Base-by-base conservation (phyloP, 2,329 filamentous ascomycete species). In the Diaporthe sp. region DNA sequence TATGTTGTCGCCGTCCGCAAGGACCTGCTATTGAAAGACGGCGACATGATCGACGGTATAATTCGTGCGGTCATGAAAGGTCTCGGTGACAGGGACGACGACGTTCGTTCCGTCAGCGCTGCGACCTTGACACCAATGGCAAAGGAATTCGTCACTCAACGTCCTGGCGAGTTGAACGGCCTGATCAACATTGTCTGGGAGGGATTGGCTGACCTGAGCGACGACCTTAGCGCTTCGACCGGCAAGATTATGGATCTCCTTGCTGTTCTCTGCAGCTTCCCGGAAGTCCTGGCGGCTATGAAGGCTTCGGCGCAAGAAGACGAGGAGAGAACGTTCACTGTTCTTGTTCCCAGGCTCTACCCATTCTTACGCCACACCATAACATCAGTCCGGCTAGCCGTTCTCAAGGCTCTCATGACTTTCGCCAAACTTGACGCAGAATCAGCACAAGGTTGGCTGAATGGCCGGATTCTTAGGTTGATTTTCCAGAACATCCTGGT, bases 221-320 rank as follows among this genome's bases (percentile, higher is more conserved):
- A 99, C 82, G 97, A 99, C 82, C 89, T 99, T 25, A 98, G 96
- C 83, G 97, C 97, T 5, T 98, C 97, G 83, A 99, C 97, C 13
- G 97, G 97, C 65, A 97, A 95, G 74, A 98, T 99, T 73, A 99
- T 99, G 97, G 97, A 99, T 83, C 90, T 99, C 55, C 89, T 99
- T 25, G 97, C 97, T 19, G 98, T 97, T 76, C 91, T 99, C 2
- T 99, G 97, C 86, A 94, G 95, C 77, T 99, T 98, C 86, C 94
- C 94, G 0, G 92, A 98, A 85, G 96, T 98, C 10, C 86, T 99
- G 44, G 92, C 96, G 76, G 94, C 96, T 19, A 99, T 99, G 97
- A 98, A 98, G 85, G 87, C 88, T 42, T 98, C 97, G 74, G 96
- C 96, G 10, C 91, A 92, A 10, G 89, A 94, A 80, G 94, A 98